These are phyloP conservation scores for Microcyclospora pomicola DNA, from an alignment of 2,329 filamentous ascomycete genomes.

Conservation along the genomic window DNA sequence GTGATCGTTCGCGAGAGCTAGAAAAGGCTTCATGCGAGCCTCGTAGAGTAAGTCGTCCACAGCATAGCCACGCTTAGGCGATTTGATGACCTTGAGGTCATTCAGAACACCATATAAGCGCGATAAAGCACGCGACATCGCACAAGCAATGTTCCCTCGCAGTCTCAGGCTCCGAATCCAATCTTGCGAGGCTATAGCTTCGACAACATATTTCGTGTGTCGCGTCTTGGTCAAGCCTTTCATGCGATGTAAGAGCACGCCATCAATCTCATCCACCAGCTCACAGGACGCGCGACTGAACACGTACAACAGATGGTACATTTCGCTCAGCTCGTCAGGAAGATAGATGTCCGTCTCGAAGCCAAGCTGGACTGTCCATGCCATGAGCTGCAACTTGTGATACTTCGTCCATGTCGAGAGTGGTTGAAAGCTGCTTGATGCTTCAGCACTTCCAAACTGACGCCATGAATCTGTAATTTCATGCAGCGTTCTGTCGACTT, in stretches of 20 bases:
- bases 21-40: conserved; percentile 75
- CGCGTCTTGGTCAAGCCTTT: conserved; percentile 14
- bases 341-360: conserved; percentile 91
- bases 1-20: conserved; percentile 51
- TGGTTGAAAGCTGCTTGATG: conserved; percentile 42
- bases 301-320: conserved; percentile 59
- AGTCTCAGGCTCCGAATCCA: conserved; percentile 12
- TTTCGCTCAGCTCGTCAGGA: conserved; percentile 65
- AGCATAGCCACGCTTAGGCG: conserved; percentile 49
- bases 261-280: conserved; percentile 53
- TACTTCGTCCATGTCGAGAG: conserved; percentile 81
- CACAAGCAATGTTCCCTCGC: no score
- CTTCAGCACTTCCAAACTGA: no score
- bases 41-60: conserved; percentile 59
- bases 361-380: conserved; percentile 76
- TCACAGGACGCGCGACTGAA: conserved; percentile 5
- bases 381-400: conserved; percentile 79
- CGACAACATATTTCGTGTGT: conserved; percentile 15
- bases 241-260: conserved; percentile 38
- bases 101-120: conserved; percentile 52
- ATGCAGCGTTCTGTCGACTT: conserved; percentile 10
- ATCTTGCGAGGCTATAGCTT: conserved; percentile 7
- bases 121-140: conserved; percentile 21
- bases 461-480: neutral
- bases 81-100: conserved; percentile 41